phyloP scores from a whole-genome alignment of 2,329 filamentous ascomycete species.

The Botryosphaeria dothidea region DNA sequence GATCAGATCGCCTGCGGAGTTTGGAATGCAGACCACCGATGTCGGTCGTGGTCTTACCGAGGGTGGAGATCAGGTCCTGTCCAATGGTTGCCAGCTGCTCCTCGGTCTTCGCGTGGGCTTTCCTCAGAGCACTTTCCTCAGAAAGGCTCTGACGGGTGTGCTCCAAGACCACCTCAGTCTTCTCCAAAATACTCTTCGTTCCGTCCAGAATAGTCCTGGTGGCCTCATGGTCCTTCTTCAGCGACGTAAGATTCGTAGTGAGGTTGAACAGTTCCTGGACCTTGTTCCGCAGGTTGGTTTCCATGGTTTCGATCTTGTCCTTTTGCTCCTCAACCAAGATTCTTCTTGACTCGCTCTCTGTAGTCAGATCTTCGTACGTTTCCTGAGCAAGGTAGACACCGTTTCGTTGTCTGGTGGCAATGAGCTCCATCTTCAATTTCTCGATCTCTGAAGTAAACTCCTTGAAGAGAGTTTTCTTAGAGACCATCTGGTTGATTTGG shows the following conservation, averaged over 20 bases:
- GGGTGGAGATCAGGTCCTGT: constrained; percentile 72
- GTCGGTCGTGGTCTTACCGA: constrained; percentile 76
- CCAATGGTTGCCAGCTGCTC: constrained; percentile 73
- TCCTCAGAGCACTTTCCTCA: constrained; percentile 77
- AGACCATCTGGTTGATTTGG: constrained; percentile 87
- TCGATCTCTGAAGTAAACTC: constrained; percentile 94
- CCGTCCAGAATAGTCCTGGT: constrained; percentile 72
- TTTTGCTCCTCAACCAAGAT: constrained; percentile 91
- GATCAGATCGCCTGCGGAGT: constrained; percentile 78
- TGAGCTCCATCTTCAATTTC: constrained; percentile 89
- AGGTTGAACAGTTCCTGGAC: constrained; percentile 87
- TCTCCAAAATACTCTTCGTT: constrained; percentile 78
- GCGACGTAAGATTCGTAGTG: constrained; percentile 80
- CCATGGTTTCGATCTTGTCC: constrained; percentile 89
- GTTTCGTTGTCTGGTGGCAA: constrained; percentile 88
- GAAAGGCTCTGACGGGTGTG: constrained; percentile 74
- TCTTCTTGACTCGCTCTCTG: constrained; percentile 85
- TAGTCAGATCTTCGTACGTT: constrained; percentile 85
- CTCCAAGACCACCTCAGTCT: constrained; percentile 81
- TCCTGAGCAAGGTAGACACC: constrained; percentile 92
- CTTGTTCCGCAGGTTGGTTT: constrained; percentile 87
- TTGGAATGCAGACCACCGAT: constrained; percentile 83
- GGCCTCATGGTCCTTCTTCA: constrained; percentile 88
- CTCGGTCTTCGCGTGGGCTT: constrained; percentile 86
- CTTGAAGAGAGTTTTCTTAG: constrained; percentile 86